A percentile compares a stretch with the other conserved stretches of the same genome.
Evolutionary conservation across 352 stramenopile species (phyloP).

Genomic region (Phytophthora uliginosa): DNA sequence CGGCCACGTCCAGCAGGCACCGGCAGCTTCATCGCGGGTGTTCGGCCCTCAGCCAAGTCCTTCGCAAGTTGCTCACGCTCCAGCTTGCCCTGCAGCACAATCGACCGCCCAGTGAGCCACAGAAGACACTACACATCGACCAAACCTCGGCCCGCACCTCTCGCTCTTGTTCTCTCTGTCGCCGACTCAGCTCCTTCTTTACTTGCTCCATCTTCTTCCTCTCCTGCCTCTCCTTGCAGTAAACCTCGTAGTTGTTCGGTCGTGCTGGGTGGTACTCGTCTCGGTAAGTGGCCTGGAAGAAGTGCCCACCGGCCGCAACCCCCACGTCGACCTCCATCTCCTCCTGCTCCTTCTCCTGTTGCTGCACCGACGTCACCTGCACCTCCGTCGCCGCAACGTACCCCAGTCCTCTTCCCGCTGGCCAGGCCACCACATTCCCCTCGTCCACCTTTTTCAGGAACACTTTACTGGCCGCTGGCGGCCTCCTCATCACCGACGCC

Average conservation of each 20-base stretch:
- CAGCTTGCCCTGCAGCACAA: constrained; percentile 55
- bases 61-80: constrained; percentile 79
- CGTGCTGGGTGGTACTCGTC: constrained; percentile 91
- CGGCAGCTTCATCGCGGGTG: constrained; percentile 60
- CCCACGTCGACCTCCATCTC: constrained; percentile 25
- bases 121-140: not conserved
- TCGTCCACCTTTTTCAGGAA: constrained; percentile 26
- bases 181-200: constrained; percentile 80
- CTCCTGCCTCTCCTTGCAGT: constrained; percentile 82
- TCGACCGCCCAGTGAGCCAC: constrained; percentile 1
- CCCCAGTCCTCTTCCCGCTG: constrained; percentile 36
- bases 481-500: constrained; percentile 56
- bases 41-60: constrained; percentile 74
- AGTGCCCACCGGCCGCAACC: constrained; percentile 40
- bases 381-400: constrained; percentile 58
- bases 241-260: constrained; percentile 92
- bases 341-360: constrained; percentile 14
- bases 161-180: constrained; percentile 78
- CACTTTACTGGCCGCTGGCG: constrained; percentile 17
- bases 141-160: constrained; percentile 44
- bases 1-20: constrained; percentile 77
- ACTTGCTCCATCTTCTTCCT: constrained; percentile 87
- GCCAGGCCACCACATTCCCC: constrained; percentile 17
- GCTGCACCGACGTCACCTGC: constrained; percentile 35
- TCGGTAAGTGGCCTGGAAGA: constrained; percentile 80